Base-by-base conservation (phyloP, 352 stramenopile species). In the Phytophthora sansomeana region DNA sequence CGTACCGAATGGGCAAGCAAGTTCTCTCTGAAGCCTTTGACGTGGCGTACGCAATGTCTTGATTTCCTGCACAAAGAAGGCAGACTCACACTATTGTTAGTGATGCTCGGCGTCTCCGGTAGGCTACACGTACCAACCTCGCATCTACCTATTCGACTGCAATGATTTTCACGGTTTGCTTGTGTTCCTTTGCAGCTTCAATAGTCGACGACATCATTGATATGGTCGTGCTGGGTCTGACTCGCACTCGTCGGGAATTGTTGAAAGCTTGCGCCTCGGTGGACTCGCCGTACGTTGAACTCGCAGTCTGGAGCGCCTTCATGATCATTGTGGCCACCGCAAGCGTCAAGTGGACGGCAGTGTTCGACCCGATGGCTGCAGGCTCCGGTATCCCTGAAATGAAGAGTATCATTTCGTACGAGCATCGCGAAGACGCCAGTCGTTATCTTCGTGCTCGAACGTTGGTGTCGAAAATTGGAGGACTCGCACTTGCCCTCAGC, bases 401-500 rank as follows among this genome's bases (percentile, higher is more conserved):
- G 73, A 93, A 92, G 55, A 85, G 78, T 4, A 93, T 94, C 59
- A 84, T 94, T 47, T 86, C 83, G 24, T 85, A 78, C 46, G 81
- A 92, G 29, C 63, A 63, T 16, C 68, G 69, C 1, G 72, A 77
- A 21, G 77, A 92, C 24, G 78, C 77, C 4, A 72, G 80, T 38
- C 61, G 70, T 13, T 84, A 85, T 39, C 66, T 90, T 3, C 46
- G 69, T 6, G 53, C 67, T 3, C 74, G 74, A 14, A 93, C 82
- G 19, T 66, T 94, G 13, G 39, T 92, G 5, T 84, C 86, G 2
- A 97, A 97, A 57, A 74, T 84, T 14, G 70, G 97, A 3, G 97
- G 97, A n/a, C 89, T 99, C 0, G 88, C 91, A 4, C 92, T 98
- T 32, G 90, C 88, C 13, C 78, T 99, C 11, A 83, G 92, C 0